Conservation (phyloP, 2,329 filamentous ascomycete genomes). For the Alternaria brassicae region DNA sequence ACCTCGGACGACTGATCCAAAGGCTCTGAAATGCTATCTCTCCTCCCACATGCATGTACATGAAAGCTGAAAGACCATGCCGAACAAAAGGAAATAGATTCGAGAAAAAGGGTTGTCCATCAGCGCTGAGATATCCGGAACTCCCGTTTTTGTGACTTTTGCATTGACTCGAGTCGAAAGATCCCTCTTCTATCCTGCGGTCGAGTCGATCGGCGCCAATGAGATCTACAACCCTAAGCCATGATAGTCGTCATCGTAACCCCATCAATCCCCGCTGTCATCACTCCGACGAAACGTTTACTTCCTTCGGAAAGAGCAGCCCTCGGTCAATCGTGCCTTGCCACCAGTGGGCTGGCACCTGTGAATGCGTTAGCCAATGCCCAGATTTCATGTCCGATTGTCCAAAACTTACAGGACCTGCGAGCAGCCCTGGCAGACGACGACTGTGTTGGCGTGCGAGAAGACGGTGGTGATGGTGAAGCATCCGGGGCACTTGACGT, state of each 20-base stretch:
- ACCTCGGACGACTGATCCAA: conserved; percentile 47
- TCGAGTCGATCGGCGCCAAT: conserved; percentile 52
- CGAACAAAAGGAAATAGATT: conserved; percentile 49
- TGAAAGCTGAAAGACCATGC: conserved; percentile 50
- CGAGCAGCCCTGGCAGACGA: conserved; percentile 98
- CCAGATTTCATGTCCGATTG: conserved; percentile 2
- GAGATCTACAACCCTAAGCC: conserved; percentile 50
- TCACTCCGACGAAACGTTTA: conserved; percentile 64
- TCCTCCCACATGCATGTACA: conserved; percentile 54
- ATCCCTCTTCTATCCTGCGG: conserved; percentile 55
- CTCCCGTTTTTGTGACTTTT: conserved; percentile 52
- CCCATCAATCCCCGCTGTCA: conserved; percentile 44
- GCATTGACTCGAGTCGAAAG: conserved; percentile 52
- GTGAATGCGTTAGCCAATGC: conserved; percentile 34
- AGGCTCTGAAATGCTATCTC: conserved; percentile 53
- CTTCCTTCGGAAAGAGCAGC: conserved; percentile 99
- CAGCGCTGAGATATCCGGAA: conserved; percentile 55
- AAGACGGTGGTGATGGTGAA: conserved; percentile 99
- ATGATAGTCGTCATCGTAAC: conserved; percentile 50
- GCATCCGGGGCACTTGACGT: conserved; percentile 99
- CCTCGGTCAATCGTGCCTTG: conserved; percentile 98
- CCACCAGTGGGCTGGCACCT: conserved; percentile 97
- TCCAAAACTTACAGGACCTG: conserved; percentile 73
- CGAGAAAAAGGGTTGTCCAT: conserved; percentile 49
- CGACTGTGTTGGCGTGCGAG: conserved; percentile 99